phyloP scores from a whole-genome alignment of 2,329 filamentous ascomycete species.

The Basipetospora chlamydospora region DNA sequence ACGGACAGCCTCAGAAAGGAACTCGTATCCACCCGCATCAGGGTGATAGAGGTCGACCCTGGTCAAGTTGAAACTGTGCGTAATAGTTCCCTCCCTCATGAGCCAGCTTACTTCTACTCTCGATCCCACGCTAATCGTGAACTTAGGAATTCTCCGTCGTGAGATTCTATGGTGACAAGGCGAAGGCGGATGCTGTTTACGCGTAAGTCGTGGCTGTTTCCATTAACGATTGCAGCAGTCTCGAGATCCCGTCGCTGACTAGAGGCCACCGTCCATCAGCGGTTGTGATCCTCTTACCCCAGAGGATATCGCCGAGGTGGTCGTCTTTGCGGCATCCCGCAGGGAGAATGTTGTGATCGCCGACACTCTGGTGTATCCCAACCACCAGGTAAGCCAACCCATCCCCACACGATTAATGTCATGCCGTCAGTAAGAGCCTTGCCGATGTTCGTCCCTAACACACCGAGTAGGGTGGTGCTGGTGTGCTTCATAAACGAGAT shows the following conservation, averaged over 20 bases:
- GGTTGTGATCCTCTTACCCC: slow-evolving; percentile 72
- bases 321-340: slow-evolving; percentile 73
- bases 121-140: background rate
- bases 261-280: slow-evolving; percentile 20
- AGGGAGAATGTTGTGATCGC: slow-evolving; percentile 85
- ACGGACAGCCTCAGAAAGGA: slow-evolving; percentile 73
- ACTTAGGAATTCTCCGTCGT: slow-evolving; percentile 71
- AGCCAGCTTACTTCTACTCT: slow-evolving; percentile 5
- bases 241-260: background rate
- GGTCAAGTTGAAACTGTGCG: slow-evolving; percentile 79
- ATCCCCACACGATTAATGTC: too few relatives aligned
- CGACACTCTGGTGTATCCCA: slow-evolving; percentile 76
- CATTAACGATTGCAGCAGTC: slow-evolving; percentile 5
- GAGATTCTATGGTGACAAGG: slow-evolving; percentile 75
- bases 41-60: slow-evolving; percentile 79
- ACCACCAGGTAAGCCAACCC: slow-evolving; percentile 56
- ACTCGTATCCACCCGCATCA: slow-evolving; percentile 63
- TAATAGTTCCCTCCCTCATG: too few relatives aligned
- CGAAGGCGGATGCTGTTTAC: slow-evolving; percentile 82
- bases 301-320: slow-evolving; percentile 79
- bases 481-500: too few relatives aligned
- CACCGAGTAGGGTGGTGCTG: too few relatives aligned
- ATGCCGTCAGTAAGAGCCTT: too few relatives aligned
- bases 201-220: slow-evolving; percentile 36
- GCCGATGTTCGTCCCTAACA: too few relatives aligned